phyloP scores from a whole-genome alignment of 1,284 basidiomycete species.

The Pseudozyma thailandica region DNA sequence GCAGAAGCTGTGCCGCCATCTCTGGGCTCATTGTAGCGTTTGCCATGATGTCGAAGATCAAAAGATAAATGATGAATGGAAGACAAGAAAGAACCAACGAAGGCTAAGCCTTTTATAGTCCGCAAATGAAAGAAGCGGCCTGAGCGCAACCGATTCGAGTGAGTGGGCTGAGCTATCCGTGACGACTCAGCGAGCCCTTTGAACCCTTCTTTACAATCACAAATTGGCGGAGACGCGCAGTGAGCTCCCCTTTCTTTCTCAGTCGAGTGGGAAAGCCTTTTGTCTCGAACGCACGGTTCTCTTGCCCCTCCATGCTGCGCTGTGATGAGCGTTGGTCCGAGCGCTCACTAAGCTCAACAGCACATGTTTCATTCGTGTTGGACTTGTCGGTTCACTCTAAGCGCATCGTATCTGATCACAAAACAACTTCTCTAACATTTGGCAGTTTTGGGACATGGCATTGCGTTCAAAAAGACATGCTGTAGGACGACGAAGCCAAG shows the following conservation, averaged over 20 bases:
- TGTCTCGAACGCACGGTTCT: slow-evolving; percentile 9
- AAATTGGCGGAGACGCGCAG: no score
- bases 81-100: not conserved
- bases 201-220: slow-evolving; percentile 4
- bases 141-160: not conserved
- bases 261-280: no score
- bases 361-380: no score
- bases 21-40: no score
- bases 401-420: no score
- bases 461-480: not conserved
- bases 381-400: no score
- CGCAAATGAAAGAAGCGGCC: not conserved
- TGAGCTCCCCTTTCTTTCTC: not conserved
- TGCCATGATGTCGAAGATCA: not conserved
- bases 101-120: no score
- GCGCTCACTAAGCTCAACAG: no score
- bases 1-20: not conserved
- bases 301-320: not conserved
- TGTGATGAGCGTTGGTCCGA: no score
- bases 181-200: slow-evolving; percentile 3
- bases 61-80: not conserved
- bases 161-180: slow-evolving; percentile 7
- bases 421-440: no score
- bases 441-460: no score
- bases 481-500: not conserved